These are phyloP conservation scores for Penicillium tannophilum DNA, from an alignment of 495 filamentous ascomycete species.

Conservation along the genomic window DNA sequence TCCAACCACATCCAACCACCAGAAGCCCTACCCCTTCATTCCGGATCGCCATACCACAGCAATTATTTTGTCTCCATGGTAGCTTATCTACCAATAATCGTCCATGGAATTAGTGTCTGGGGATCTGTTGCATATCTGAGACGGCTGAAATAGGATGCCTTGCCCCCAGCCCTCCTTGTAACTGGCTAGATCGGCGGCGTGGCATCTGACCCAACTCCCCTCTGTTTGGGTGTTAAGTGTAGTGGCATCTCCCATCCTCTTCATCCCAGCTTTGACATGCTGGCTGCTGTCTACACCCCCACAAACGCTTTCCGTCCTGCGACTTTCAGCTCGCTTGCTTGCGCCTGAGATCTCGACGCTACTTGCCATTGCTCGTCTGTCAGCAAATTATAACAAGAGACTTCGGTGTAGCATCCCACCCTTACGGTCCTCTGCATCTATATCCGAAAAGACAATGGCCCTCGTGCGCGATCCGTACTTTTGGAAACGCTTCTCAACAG, in stretches of 20 bases:
- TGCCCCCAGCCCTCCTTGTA: conserved; percentile 9
- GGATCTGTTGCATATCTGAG: background rate
- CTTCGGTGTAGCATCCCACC: background rate
- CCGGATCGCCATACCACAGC: conserved; percentile 10
- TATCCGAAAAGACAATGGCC: conserved; percentile 30
- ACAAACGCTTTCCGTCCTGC: background rate
- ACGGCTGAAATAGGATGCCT: conserved; percentile 3
- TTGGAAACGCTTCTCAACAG: conserved; percentile 64
- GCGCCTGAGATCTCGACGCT: background rate
- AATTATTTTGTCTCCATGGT: background rate
- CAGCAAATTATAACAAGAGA: conserved; percentile 1
- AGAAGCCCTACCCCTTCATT: conserved; percentile 4
- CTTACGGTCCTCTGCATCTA: background rate
- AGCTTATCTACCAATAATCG: background rate
- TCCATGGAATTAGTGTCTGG: background rate
- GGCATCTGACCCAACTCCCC: conserved; percentile 14
- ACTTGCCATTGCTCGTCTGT: background rate
- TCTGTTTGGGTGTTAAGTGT: conserved; percentile 22
- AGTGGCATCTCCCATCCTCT: conserved; percentile 5
- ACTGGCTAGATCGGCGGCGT: conserved; percentile 14
- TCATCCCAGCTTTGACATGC: background rate
- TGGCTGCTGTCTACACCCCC: background rate
- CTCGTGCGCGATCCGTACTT: conserved; percentile 61
- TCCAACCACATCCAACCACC: background rate
- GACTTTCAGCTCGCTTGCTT: background rate